phyloP scores from a whole-genome alignment of 164 flowering plant genomes.

The Kalanchoe fedtschenkoi region DNA sequence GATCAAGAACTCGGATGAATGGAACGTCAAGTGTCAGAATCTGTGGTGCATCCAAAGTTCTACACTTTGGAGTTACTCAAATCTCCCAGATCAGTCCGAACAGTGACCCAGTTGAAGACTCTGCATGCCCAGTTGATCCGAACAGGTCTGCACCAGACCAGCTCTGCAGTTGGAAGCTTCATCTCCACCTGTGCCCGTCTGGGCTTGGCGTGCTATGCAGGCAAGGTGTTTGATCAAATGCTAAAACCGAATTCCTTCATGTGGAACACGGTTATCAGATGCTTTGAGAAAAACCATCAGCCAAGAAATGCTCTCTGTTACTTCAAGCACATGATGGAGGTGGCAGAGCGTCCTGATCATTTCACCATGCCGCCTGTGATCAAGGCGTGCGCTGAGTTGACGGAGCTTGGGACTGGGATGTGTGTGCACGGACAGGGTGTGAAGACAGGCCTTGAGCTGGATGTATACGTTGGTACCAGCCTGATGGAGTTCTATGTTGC shows the following conservation, averaged over 20 bases:
- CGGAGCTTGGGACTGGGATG: constrained; percentile 15
- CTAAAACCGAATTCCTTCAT: constrained; percentile 21
- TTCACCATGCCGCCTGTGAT: constrained; percentile 32
- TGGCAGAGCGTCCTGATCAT: constrained; percentile 19
- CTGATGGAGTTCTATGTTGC: constrained; percentile 19
- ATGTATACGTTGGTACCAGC: constrained; percentile 19
- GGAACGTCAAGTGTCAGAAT: not conserved
- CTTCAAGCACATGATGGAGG: constrained; percentile 17
- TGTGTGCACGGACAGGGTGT: constrained; percentile 22
- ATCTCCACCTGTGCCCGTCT: constrained; percentile 15
- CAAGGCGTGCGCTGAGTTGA: constrained; percentile 24
- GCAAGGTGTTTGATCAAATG: constrained; percentile 21
- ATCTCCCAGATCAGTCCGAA: constrained; percentile 7
- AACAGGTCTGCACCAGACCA: constrained; percentile 19
- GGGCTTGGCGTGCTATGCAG: constrained; percentile 19
- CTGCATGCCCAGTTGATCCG: constrained; percentile 18
- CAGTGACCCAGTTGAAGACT: constrained; percentile 12
- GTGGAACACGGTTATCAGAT: constrained; percentile 31
- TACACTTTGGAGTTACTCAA: constrained; percentile 15
- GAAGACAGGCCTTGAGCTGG: constrained; percentile 16
- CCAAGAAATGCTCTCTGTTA: constrained; percentile 20
- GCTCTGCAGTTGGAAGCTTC: constrained; percentile 21
- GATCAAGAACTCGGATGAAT: no score
- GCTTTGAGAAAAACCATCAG: constrained; percentile 19
- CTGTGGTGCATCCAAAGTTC: not conserved